A percentile compares a stretch with the other conserved stretches of the same genome.
Conservation (phyloP, 768 basidiomycete genomes). For the Boletales sp. region DNA sequence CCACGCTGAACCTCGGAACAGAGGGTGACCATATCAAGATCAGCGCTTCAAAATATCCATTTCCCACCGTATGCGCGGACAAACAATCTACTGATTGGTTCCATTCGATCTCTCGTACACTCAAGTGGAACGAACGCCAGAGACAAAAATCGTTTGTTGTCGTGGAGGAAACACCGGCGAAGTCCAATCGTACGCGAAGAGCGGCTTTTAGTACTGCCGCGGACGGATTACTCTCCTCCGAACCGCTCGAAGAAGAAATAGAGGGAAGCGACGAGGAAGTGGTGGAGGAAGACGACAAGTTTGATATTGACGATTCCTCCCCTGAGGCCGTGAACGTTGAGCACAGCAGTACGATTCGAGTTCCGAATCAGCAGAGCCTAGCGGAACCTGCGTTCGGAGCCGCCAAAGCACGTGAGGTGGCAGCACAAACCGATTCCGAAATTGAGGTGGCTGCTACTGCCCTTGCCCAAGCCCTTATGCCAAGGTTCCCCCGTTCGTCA, state of each 20-base stretch:
- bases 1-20: constrained; percentile 31
- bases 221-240: constrained; percentile 14
- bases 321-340: constrained; percentile 40
- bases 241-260: constrained; percentile 40
- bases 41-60: constrained; percentile 94
- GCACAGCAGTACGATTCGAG: not conserved
- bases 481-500: constrained; percentile 23
- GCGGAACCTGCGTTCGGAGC: constrained; percentile 14
- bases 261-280: constrained; percentile 39
- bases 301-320: constrained; percentile 92
- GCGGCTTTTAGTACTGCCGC: constrained; percentile 1
- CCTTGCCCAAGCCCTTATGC: constrained; percentile 29
- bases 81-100: constrained; percentile 99
- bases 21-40: constrained; percentile 99
- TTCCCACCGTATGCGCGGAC: constrained; percentile 97
- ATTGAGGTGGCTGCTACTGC: constrained; percentile 31
- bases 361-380: constrained; percentile 14
- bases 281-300: constrained; percentile 68
- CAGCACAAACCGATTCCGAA: constrained; percentile 26
- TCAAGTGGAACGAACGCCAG: constrained; percentile 99
- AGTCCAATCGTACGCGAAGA: constrained; percentile 31
- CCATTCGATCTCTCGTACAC: constrained; percentile 90
- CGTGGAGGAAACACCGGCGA: constrained; percentile 79
- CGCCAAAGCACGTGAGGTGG: constrained; percentile 29
- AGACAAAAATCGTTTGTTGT: constrained; percentile 98